These are phyloP conservation scores for Gaeumannomyces tritici DNA, from an alignment of 2,329 filamentous ascomycete genomes.

Conservation along the genomic window DNA sequence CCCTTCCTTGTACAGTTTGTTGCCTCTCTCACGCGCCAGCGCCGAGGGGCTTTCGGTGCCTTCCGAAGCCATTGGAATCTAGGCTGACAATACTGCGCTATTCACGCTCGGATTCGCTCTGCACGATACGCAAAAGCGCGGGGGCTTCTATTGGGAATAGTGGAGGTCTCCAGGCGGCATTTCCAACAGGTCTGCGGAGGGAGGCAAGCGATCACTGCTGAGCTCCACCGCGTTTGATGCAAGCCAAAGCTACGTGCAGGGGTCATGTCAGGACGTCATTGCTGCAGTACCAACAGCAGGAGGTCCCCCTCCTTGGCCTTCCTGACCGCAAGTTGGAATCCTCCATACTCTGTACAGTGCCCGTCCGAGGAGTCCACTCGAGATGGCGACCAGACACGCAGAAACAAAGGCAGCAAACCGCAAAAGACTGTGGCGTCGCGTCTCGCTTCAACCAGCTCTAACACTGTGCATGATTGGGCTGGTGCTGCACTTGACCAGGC, in stretches of 20 bases:
- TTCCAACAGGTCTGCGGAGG: background rate
- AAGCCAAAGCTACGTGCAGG: background rate
- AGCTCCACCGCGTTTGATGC: background rate
- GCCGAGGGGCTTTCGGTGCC: background rate
- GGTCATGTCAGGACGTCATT: background rate
- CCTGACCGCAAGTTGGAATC: too few species aligned
- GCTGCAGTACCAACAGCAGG: background rate
- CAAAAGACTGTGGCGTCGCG: too few species aligned
- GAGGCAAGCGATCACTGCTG: too few species aligned
- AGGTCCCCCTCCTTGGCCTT: background rate
- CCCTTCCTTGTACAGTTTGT: background rate
- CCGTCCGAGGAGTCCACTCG: background rate
- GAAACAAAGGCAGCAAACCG: too few species aligned
- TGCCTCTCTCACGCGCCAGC: conserved; percentile 1
- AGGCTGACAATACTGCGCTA: background rate
- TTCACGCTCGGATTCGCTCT: background rate
- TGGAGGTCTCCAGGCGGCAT: too few species aligned
- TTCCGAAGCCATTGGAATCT: background rate
- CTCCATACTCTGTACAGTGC: too few species aligned
- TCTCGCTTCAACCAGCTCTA: background rate
- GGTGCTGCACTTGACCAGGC: background rate
- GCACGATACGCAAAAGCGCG: too few species aligned
- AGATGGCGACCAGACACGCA: background rate
- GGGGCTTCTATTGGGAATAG: too few species aligned
- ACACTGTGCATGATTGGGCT: background rate